phyloP scores from a whole-genome alignment of 768 basidiomycete genomes.

The Galerina sulciceps region DNA sequence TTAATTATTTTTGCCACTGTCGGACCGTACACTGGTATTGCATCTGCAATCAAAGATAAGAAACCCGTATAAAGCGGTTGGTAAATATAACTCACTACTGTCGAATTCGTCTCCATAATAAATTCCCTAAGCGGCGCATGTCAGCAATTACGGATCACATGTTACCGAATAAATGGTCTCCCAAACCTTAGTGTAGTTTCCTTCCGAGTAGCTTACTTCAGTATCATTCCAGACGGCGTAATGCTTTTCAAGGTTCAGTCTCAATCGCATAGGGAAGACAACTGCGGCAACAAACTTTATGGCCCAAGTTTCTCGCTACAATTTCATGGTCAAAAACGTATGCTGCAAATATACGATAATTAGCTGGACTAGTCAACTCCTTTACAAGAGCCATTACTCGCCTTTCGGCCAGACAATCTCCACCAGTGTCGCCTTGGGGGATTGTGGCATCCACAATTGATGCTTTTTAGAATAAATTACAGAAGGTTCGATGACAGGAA shows the following conservation, averaged over 20 bases:
- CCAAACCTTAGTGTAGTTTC: slow-evolving; percentile 11
- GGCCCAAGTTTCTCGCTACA: slow-evolving; percentile 40
- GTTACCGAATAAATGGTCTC: not conserved
- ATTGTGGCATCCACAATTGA: slow-evolving; percentile 69
- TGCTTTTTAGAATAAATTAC: slow-evolving; percentile 35
- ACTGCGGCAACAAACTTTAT: slow-evolving; percentile 30
- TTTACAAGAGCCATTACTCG: slow-evolving; percentile 18
- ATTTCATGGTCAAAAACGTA: slow-evolving; percentile 36
- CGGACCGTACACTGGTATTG: slow-evolving; percentile 65
- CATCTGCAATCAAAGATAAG: slow-evolving; percentile 12
- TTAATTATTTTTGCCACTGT: slow-evolving; percentile 61
- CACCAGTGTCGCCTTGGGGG: slow-evolving; percentile 62
- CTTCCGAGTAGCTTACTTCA: slow-evolving; percentile 5
- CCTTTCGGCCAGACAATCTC: slow-evolving; percentile 72
- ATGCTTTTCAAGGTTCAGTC: slow-evolving; percentile 8
- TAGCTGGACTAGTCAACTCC: not conserved
- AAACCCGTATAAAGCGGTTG: not conserved
- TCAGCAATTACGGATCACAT: too few relatives aligned
- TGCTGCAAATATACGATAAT: not conserved
- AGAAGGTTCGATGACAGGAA: not conserved
- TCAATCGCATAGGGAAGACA: not conserved
- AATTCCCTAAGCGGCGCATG: not conserved
- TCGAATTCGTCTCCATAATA: slow-evolving; percentile 1
- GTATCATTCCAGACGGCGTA: slow-evolving; percentile 20
- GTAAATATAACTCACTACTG: slow-evolving; percentile 5